Conservation (phyloP, 2,329 filamentous ascomycete species). For the Beauveria bassiana region DNA sequence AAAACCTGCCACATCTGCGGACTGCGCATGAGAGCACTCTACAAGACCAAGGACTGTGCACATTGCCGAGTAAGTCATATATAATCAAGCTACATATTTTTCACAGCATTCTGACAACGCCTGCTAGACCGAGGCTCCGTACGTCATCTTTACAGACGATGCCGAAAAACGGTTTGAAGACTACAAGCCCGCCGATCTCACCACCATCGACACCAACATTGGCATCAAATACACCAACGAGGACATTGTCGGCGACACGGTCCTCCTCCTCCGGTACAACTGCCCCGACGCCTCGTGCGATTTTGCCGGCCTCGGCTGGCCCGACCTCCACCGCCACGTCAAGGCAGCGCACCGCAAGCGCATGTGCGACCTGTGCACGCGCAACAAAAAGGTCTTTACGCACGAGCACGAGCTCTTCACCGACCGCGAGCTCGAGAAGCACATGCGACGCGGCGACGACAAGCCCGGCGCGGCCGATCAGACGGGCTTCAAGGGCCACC, state of each 20-base stretch:
- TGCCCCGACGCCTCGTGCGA: conserved; percentile 78
- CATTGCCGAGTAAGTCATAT: conserved; percentile 69
- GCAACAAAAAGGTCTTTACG: conserved; percentile 97
- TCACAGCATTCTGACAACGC: neutral
- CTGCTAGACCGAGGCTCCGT: conserved; percentile 56
- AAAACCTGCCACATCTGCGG: conserved; percentile 95
- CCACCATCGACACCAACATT: conserved; percentile 72
- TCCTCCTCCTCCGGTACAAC: conserved; percentile 85
- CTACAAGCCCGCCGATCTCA: conserved; percentile 66
- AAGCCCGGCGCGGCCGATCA: conserved; percentile 83
- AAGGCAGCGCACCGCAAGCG: conserved; percentile 73
- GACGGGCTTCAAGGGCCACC: conserved; percentile 93
- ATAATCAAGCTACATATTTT: neutral
- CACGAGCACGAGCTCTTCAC: conserved; percentile 95
- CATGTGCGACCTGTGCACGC: conserved; percentile 83
- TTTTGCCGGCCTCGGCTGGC: conserved; percentile 66
- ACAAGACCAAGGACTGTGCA: conserved; percentile 95
- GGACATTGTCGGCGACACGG: conserved; percentile 85
- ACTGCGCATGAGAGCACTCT: conserved; percentile 81
- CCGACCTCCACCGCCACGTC: conserved; percentile 64
- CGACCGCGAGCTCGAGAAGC: conserved; percentile 68
- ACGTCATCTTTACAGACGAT: conserved; percentile 89
- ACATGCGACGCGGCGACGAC: conserved; percentile 88
- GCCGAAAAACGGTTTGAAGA: conserved; percentile 75
- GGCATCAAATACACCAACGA: conserved; percentile 86